Conservation (phyloP, 2,329 filamentous ascomycete genomes). For the Aplosporella prunicola region DNA sequence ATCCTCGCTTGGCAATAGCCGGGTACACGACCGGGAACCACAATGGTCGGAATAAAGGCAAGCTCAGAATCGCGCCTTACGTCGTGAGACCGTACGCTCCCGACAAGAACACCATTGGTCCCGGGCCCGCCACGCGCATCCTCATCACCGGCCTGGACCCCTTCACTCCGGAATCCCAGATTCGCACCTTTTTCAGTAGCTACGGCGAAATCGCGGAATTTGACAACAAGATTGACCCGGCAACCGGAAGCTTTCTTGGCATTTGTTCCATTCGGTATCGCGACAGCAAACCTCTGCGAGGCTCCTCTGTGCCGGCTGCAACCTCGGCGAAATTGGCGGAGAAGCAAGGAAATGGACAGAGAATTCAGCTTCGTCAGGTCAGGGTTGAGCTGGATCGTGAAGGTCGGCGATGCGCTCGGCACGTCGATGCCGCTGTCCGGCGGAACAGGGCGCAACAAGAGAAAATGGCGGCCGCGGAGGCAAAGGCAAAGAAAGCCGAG, state of each 20-base stretch:
- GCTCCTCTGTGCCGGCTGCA: constrained; percentile 54
- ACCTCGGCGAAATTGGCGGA: constrained; percentile 76
- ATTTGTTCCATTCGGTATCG: constrained; percentile 87
- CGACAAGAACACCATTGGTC: constrained; percentile 79
- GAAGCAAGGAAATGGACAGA: constrained; percentile 64
- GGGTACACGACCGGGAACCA: constrained; percentile 48
- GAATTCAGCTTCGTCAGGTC: constrained; percentile 68
- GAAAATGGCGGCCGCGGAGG: constrained; percentile 29
- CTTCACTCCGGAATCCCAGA: constrained; percentile 67
- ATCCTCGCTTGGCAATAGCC: constrained; percentile 66
- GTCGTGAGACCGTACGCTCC: constrained; percentile 72
- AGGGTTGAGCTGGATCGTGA: constrained; percentile 84
- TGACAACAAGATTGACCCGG: constrained; percentile 89
- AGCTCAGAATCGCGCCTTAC: constrained; percentile 63
- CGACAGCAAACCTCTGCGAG: constrained; percentile 52
- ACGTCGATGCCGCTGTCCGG: constrained; percentile 66
- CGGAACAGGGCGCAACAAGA: constrained; percentile 55
- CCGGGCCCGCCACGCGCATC: constrained; percentile 80
- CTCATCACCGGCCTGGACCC: constrained; percentile 97
- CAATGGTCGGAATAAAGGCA: constrained; percentile 46
- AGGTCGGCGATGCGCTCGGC: constrained; percentile 67
- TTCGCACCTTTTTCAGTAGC: constrained; percentile 64
- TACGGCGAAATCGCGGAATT: constrained; percentile 85
- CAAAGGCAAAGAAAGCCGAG: constrained; percentile 21
- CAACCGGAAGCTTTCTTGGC: constrained; percentile 86